Percentiles rank a stretch among this genome's conserved stretches.
Evolutionary conservation across 1,284 basidiomycete species (phyloP).

Genomic region (Phylloporus sp.): DNA sequence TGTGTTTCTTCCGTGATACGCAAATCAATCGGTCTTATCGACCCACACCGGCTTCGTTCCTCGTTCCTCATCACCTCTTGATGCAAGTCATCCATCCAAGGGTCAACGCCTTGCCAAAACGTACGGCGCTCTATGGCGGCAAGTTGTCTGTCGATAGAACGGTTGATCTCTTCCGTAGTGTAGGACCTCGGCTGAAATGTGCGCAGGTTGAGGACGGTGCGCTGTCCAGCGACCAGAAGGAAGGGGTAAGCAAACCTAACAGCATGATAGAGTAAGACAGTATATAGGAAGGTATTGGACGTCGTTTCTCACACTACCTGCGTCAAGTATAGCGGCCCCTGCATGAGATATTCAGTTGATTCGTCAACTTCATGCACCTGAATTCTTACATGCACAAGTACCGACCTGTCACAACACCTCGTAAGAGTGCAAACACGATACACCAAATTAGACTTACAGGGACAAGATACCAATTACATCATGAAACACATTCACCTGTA

Average conservation of each 20-base stretch:
- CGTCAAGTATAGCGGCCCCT: neutral
- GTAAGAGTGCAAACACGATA: neutral
- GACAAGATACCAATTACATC: neutral
- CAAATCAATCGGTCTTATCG: neutral
- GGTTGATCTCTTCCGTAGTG: neutral
- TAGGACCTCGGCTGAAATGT: neutral
- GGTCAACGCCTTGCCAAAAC: conserved; percentile 6
- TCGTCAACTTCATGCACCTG: neutral
- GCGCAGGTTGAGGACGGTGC: conserved; percentile 12
- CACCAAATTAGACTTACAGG: neutral
- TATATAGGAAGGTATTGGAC: no score
- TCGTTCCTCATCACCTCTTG: neutral
- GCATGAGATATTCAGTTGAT: neutral
- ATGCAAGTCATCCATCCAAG: conserved; percentile 5
- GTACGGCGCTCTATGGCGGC: conserved; percentile 2
- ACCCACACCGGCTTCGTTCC: neutral
- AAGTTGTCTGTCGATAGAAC: neutral
- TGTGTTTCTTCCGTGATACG: no score
- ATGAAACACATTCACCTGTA: neutral
- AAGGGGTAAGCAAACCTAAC: no score
- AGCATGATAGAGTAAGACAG: no score
- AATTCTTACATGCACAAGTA: neutral
- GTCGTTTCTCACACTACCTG: neutral
- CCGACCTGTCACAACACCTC: neutral
- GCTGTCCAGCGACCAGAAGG: neutral